phyloP scores from a whole-genome alignment of 192 early-diverging fungal genomes.

The Fimicolochytrium jonesii region DNA sequence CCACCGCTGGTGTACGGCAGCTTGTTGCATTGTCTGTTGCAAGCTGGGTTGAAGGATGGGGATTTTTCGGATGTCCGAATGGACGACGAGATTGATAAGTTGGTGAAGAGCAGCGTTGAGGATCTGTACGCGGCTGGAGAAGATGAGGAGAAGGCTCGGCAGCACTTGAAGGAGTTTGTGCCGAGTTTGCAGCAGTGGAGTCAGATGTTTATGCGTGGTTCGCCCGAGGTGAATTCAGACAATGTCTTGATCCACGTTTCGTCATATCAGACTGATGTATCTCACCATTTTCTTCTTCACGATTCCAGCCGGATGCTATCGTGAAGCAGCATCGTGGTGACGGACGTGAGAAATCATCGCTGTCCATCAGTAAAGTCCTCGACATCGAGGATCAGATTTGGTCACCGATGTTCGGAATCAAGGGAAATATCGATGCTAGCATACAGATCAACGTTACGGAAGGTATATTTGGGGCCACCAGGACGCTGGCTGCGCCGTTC shows the following conservation, averaged over 20 bases:
- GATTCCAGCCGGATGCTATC: constrained; percentile 16
- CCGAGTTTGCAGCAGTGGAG: constrained; percentile 35
- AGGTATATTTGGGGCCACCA: constrained; percentile 20
- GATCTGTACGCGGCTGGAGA: constrained; percentile 72
- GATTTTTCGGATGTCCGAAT: constrained; percentile 58
- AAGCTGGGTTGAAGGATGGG: constrained; percentile 53
- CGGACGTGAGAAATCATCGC: constrained; percentile 5
- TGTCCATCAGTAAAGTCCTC: constrained; percentile 62
- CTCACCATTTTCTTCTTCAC: too few species aligned
- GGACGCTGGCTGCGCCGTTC: constrained; percentile 65
- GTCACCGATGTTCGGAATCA: constrained; percentile 88
- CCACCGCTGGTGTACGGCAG: constrained; percentile 69
- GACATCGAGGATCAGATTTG: constrained; percentile 91
- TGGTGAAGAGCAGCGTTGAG: constrained; percentile 53
- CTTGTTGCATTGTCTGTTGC: constrained; percentile 80
- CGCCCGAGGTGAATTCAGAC: not conserved
- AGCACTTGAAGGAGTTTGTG: constrained; percentile 47
- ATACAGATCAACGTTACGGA: constrained; percentile 33
- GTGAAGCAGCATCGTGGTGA: constrained; percentile 7
- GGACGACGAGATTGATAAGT: constrained; percentile 34
- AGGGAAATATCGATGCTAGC: constrained; percentile 87
- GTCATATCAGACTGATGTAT: too few species aligned
- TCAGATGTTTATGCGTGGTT: not conserved
- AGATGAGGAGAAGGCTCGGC: constrained; percentile 48
- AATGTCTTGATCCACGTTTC: too few species aligned